Percentiles rank a stretch among this genome's conserved stretches.
These are phyloP conservation scores for Trametes sanguinea DNA, from an alignment of 768 basidiomycete species.

Conservation along the genomic window DNA sequence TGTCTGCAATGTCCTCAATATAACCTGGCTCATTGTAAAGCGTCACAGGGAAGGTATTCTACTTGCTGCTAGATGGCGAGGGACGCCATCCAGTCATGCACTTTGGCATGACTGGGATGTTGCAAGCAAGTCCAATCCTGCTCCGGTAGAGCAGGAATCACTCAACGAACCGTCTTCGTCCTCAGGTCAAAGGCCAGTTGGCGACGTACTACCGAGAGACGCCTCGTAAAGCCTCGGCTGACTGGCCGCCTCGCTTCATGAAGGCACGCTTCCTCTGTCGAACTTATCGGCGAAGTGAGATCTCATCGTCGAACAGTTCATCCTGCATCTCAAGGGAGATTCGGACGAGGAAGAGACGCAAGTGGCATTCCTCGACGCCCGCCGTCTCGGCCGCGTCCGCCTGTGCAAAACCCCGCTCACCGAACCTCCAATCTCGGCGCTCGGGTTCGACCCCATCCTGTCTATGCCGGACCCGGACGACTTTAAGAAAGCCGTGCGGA, in stretches of 20 bases:
- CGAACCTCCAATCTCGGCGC: conserved; percentile 69
- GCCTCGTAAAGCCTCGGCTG: conserved; percentile 41
- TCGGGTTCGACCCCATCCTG: conserved; percentile 79
- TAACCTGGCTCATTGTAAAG: background rate
- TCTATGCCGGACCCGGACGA: conserved; percentile 59
- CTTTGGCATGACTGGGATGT: conserved; percentile 87
- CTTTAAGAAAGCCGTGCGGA: conserved; percentile 50
- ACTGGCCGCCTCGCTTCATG: conserved; percentile 69
- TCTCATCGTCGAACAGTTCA: conserved; percentile 45
- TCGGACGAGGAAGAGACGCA: conserved; percentile 43
- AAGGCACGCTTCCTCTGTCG: conserved; percentile 43
- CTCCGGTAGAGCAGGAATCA: too few species aligned
- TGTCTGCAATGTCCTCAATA: too few species aligned
- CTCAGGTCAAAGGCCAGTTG: conserved; percentile 52
- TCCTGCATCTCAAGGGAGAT: conserved; percentile 55
- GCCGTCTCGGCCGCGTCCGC: conserved; percentile 70
- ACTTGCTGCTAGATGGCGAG: conserved; percentile 59
- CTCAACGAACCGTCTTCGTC: too few species aligned
- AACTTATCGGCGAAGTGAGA: too few species aligned
- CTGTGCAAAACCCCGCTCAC: conserved; percentile 55
- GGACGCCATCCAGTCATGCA: conserved; percentile 72
- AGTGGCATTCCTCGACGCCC: conserved; percentile 71
- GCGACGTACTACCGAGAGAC: conserved; percentile 52
- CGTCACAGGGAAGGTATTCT: conserved; percentile 61
- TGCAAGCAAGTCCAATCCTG: conserved; percentile 47